Base-by-base conservation (phyloP, 192 early-diverging fungal genomes). In the Gryganskiella cystojenkinii region DNA sequence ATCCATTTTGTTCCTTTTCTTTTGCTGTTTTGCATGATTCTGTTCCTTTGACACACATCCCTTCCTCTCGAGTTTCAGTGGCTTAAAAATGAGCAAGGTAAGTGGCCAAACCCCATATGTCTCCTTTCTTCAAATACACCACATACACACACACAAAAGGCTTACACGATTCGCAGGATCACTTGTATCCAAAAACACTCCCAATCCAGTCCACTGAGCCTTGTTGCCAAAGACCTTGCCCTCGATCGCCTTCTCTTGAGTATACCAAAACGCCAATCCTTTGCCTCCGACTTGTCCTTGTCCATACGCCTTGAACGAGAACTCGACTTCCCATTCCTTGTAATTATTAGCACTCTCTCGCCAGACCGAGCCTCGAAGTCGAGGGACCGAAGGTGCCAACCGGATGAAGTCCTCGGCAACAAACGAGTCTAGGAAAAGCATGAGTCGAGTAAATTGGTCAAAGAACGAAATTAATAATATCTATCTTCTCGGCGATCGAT, bases 181-280 rank as follows among this genome's bases (percentile, higher is more conserved):
- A 4, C 80, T 70, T 10, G 92, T 88, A 63, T 94, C 91, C 69
- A 94, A 84, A 52, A 90, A 85, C 35, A 94, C 72, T 13, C 84
- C 88, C 33, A 93, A 45, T 5, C 91, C 93, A 27, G 84, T 69
- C 87, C 88, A 94, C 31, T 84, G 66, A 70, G 93, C 92, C 56
- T 87, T 83, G 46, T 67, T 83, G 9, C 92, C 92, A 82, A 86
- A 90, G 17, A 93, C 70, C 6, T 87, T 87, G 0, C 92, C 93
- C 14, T 70, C 61, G 2, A 66, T 34, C 0, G 74, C 81, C 0
- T 62, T 68, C 15, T 90, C 89, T 47, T 90, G 80, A 0, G 91
- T 87, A 64, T 95, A 95, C 94, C 94, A 95, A 53, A 95, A 88
- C 13, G 92, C 94, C 3, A 95, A 45, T 2, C 94, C 94, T 43